A percentile compares a stretch with the other conserved stretches of the same genome.
phyloP scores from a whole-genome alignment of 345 rosid species.

The Salix purpurea region DNA sequence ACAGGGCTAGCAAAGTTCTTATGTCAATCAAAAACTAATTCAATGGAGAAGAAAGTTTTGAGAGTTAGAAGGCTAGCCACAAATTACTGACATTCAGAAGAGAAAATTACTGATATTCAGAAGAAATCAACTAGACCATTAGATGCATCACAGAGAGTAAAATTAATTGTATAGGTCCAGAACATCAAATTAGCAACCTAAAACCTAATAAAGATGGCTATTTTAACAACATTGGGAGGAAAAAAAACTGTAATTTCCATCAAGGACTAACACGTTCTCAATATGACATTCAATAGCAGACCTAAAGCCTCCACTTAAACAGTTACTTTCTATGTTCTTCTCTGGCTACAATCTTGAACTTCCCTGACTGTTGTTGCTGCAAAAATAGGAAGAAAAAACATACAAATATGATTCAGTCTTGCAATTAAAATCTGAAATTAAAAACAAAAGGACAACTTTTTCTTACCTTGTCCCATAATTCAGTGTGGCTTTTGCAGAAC shows the following conservation, averaged over 20 bases:
- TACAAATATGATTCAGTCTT: not conserved
- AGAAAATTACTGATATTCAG: not conserved
- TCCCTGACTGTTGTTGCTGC: constrained; percentile 92
- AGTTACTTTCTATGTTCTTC: constrained; percentile 36
- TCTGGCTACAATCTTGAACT: constrained; percentile 92
- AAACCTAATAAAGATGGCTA: not conserved
- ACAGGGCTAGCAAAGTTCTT: not conserved
- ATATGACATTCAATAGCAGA: not conserved
- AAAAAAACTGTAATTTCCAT: not conserved
- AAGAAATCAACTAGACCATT: not conserved
- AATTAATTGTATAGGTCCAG: not conserved
- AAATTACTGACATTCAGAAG: not conserved
- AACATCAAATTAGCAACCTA: not conserved
- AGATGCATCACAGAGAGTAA: not conserved
- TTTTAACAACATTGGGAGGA: not conserved
- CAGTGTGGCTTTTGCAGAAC: constrained; percentile 71
- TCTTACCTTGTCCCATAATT: constrained; percentile 72
- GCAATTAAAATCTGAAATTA: not conserved
- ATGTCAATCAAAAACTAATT: not conserved
- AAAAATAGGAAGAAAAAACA: constrained; percentile 1
- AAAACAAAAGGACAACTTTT: not conserved
- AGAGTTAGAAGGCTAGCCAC: not conserved
- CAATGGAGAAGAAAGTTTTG: not conserved
- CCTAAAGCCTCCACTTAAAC: not conserved
- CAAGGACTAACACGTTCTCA: not conserved